phyloP scores from a whole-genome alignment of 2,329 filamentous ascomycete genomes.

The Emergomyces pasteurianus region DNA sequence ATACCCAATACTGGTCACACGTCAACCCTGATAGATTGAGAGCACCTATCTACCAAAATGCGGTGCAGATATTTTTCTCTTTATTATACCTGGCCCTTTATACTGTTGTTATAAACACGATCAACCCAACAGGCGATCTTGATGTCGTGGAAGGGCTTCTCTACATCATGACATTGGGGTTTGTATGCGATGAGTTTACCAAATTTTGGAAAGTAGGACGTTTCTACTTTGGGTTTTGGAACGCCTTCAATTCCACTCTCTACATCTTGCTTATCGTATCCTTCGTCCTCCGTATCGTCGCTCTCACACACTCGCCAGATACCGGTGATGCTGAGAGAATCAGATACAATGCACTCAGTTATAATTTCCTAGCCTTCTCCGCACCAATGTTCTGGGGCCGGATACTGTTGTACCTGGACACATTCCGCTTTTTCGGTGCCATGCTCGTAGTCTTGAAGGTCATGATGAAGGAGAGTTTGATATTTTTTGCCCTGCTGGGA shows the following conservation, averaged over 20 bases:
- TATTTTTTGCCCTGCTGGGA: constrained; percentile 84
- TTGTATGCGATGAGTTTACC: constrained; percentile 71
- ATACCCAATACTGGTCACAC: constrained; percentile 65
- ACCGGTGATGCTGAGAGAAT: constrained; percentile 40
- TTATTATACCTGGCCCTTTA: constrained; percentile 74
- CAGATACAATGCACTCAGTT: constrained; percentile 67
- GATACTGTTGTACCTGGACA: constrained; percentile 83
- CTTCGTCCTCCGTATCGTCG: constrained; percentile 66
- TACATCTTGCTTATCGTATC: constrained; percentile 70
- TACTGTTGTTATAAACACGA: constrained; percentile 84
- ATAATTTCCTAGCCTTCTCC: constrained; percentile 86
- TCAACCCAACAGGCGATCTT: constrained; percentile 73
- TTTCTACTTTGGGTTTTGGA: constrained; percentile 92
- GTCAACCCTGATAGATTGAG: constrained; percentile 92
- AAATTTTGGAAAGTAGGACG: constrained; percentile 93
- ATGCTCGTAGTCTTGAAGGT: constrained; percentile 96
- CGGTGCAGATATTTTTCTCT: constrained; percentile 73
- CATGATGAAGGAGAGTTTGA: constrained; percentile 87
- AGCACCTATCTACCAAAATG: constrained; percentile 84
- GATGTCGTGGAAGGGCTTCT: constrained; percentile 73
- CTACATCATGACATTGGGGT: constrained; percentile 85
- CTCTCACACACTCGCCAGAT: constrained; percentile 49
- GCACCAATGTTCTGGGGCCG: constrained; percentile 97
- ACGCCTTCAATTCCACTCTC: constrained; percentile 77
- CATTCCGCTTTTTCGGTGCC: constrained; percentile 87